phyloP scores from a whole-genome alignment of 805 yeast genomes.

The Yarrowia bubula region DNA sequence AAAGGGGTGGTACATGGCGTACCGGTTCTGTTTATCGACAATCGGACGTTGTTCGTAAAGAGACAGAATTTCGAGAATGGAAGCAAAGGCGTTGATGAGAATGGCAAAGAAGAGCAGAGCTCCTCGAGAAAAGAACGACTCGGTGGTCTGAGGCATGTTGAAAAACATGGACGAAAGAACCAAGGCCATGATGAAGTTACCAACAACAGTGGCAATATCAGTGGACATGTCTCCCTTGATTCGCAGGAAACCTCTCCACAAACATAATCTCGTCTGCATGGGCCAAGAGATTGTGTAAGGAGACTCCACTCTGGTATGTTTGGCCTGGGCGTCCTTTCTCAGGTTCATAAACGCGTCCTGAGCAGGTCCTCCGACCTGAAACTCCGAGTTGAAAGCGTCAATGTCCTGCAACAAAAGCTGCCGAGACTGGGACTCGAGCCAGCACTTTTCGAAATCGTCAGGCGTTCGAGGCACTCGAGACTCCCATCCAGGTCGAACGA shows the following conservation, averaged over 20 bases:
- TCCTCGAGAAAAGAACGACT: conserved; percentile 56
- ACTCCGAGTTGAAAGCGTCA: conserved; percentile 39
- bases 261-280: conserved; percentile 50
- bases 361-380: conserved; percentile 34
- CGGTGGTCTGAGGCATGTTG: conserved; percentile 47
- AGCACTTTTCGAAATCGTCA: conserved; percentile 50
- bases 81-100: conserved; percentile 48
- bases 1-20: conserved; percentile 58
- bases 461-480: conserved; percentile 53
- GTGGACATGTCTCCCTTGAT: conserved; percentile 52
- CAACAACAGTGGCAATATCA: conserved; percentile 44
- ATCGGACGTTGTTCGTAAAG: conserved; percentile 52
- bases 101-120: conserved; percentile 61
- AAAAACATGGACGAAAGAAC: conserved; percentile 58
- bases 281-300: conserved; percentile 44
- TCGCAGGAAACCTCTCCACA: conserved; percentile 51
- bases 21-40: conserved; percentile 57
- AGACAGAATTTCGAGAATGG: conserved; percentile 47
- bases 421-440: conserved; percentile 50
- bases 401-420: conserved; percentile 44
- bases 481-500: conserved; percentile 46
- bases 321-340: conserved; percentile 37
- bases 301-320: conserved; percentile 40
- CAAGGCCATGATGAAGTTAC: conserved; percentile 52
- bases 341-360: conserved; percentile 38